Evolutionary conservation across 2,329 filamentous ascomycete genomes (phyloP).

Genomic region (Passalora sequoiae): DNA sequence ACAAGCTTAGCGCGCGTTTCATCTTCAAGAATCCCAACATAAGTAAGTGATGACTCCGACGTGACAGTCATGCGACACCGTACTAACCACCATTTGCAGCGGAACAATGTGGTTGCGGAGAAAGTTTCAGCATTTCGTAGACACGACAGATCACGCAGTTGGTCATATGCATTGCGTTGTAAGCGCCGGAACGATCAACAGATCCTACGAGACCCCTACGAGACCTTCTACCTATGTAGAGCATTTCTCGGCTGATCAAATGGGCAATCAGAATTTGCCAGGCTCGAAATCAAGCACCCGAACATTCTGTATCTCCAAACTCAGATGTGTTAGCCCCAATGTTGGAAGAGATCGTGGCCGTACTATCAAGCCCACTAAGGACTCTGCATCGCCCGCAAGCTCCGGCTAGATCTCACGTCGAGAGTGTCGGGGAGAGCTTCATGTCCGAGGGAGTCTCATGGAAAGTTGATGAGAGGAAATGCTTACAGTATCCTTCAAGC

Average conservation of each 20-base stretch:
- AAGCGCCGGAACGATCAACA: constrained; percentile 15
- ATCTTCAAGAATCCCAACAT: constrained; percentile 97
- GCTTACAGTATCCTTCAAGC: constrained; percentile 42
- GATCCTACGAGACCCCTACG: not conserved
- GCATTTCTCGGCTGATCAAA: no score
- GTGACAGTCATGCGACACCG: no score
- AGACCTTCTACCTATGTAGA: not conserved
- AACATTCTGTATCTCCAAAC: constrained; percentile 51
- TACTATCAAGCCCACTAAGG: no score
- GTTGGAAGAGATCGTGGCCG: no score
- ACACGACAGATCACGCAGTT: constrained; percentile 13
- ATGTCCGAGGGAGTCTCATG: no score
- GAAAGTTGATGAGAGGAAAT: no score
- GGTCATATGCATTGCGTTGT: constrained; percentile 26
- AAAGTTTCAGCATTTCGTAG: constrained; percentile 68
- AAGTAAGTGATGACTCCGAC: no score
- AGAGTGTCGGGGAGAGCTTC: no score
- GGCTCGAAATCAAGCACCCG: constrained; percentile 57
- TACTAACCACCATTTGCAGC: constrained; percentile 51
- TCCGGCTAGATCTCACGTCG: no score
- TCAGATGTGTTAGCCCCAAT: no score
- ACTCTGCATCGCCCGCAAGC: no score
- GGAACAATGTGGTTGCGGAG: constrained; percentile 92
- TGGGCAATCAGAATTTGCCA: constrained; percentile 29
- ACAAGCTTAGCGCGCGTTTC: constrained; percentile 87